Evolutionary conservation across 1,139 yeast species (phyloP).

Genomic region (Yamadazyma taylorii): DNA sequence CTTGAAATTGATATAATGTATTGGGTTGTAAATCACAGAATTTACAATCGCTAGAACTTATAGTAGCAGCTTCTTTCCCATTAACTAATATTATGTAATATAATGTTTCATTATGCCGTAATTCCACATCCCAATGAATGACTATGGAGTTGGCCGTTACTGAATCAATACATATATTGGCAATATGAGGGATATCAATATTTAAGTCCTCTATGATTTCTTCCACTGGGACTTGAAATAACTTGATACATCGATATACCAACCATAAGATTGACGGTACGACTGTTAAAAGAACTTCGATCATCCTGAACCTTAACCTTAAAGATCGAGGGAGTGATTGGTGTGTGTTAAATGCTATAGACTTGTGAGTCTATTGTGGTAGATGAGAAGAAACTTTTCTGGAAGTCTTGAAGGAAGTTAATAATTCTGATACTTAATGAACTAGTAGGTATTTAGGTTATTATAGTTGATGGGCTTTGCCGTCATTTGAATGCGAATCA

Average conservation of each 20-base stretch:
- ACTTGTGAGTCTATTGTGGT: no score
- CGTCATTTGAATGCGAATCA: no score
- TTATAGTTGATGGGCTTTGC: no score
- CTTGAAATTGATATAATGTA: conserved; percentile 36
- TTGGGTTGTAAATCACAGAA: conserved; percentile 31
- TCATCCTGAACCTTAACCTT: conserved; percentile 21
- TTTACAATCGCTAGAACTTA: conserved; percentile 39
- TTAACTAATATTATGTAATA: conserved; percentile 39
- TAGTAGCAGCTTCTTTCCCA: conserved; percentile 38
- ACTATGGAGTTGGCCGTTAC: conserved; percentile 30
- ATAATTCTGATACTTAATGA: no score
- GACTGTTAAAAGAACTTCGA: conserved; percentile 42
- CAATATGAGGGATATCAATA: conserved; percentile 45
- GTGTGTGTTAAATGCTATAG: no score
- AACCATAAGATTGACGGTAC: conserved; percentile 46
- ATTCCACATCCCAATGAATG: conserved; percentile 46
- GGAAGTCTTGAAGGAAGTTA: no score
- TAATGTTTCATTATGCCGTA: conserved; percentile 32
- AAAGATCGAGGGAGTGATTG: no score
- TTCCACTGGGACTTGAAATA: conserved; percentile 39
- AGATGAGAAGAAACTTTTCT: no score
- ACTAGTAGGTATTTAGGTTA: no score
- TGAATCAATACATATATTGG: conserved; percentile 41
- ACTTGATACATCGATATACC: conserved; percentile 37
- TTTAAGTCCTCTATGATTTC: conserved; percentile 34